These are phyloP conservation scores for Rhipidocladum racemiflorum DNA, from an alignment of 176 grass and related monocot genomes.

Conservation along the genomic window DNA sequence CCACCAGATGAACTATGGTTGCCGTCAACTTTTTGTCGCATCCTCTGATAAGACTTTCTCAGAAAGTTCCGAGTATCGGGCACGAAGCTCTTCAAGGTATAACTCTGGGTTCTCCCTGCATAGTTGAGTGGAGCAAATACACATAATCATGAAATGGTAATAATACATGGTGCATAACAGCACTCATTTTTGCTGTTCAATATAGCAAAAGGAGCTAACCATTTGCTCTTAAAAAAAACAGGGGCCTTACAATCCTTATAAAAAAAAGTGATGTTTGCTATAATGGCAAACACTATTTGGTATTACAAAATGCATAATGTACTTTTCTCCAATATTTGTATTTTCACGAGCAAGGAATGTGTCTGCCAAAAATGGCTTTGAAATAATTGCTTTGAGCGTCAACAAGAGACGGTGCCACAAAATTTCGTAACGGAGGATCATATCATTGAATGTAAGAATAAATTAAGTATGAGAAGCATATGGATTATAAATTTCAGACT, in stretches of 20 bases:
- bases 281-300: constrained; percentile 1
- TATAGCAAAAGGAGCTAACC: background rate
- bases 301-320: constrained; percentile 23
- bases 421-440: background rate
- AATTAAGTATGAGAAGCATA: constrained; percentile 3
- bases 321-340: constrained; percentile 13
- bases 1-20: constrained; percentile 67
- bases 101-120: constrained; percentile 92
- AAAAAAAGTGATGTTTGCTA: constrained; percentile 9
- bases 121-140: constrained; percentile 15
- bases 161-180: too few relatives aligned
- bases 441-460: constrained; percentile 10
- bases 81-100: constrained; percentile 81
- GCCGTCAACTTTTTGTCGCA: constrained; percentile 71
- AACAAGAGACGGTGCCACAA: background rate
- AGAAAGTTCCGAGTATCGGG: constrained; percentile 63
- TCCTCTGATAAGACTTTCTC: constrained; percentile 83
- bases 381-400: constrained; percentile 5
- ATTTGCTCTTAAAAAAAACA: background rate
- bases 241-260: background rate
- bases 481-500: constrained; percentile 19
- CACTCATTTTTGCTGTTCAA: constrained; percentile 4
- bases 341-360: background rate
- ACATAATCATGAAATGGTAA: too few relatives aligned
- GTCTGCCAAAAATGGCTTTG: background rate